Base-by-base conservation (phyloP, 306 rosid species). In the Rosa persica region DNA sequence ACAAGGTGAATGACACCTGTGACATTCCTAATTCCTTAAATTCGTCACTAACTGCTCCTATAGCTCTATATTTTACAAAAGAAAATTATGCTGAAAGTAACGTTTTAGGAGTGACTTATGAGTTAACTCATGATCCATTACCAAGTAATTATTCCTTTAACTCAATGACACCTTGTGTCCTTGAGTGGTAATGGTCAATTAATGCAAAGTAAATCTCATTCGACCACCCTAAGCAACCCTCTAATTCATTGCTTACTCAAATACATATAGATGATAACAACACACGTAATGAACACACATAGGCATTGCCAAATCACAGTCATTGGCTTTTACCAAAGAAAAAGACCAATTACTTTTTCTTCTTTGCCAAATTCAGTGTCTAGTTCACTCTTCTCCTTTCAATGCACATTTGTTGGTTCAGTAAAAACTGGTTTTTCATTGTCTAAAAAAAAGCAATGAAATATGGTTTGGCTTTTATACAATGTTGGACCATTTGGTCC, bases 141-240 rank as follows among this genome's bases (percentile, higher is more conserved):
- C 36, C 34, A 22, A 22, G 22, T 57, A 57, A 57, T 22, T 0
- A 58, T 9, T 10, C 34, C 62, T 15, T 51, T 17, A 23, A 61
- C 67, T 27, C 20, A 62, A 62, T 42, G 5, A 62, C 42, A 36
- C 2, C n/a, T 30, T 30, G 67, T 12, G 15, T 27, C 8, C 10
- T 60, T 5, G 40, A 61, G 27, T 61, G 36, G 17, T 61, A 12
- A 61, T 5, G 15, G 68, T 34, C 30, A 15, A 15, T 62, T 30
- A 62, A 1, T 62, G 11, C n/a, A 19, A 36, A 49, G 44, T 67
- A 65, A 6, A 47, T 19, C 38, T 27, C 23, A 73, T 1, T 19
- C 81, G 47, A 70, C 81, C 12, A 71, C 70, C 49, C 8, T 40
- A 20, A 62, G 60, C 60, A 62, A 46, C 22, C 72, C 19, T 25